Conservation (phyloP, 1,284 basidiomycete genomes). For the Ustilago crameri region DNA sequence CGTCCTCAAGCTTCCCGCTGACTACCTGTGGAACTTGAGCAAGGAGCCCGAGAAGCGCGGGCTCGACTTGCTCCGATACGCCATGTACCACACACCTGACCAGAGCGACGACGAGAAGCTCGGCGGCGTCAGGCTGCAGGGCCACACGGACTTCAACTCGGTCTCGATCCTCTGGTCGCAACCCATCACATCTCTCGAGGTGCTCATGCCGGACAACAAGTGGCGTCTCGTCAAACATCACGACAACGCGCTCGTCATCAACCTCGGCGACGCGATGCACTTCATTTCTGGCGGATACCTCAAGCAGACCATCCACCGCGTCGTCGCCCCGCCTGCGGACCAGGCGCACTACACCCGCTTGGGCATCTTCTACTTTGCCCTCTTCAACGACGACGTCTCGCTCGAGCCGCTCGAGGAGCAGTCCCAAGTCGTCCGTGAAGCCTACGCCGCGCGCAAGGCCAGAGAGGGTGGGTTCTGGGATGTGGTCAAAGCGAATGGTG, state of each 20-base stretch:
- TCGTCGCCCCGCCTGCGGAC: slow-evolving; percentile 69
- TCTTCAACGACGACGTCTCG: slow-evolving; percentile 67
- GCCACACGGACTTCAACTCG: slow-evolving; percentile 70
- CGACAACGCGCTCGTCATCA: slow-evolving; percentile 65
- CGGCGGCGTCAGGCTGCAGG: slow-evolving; percentile 70
- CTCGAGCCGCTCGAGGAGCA: slow-evolving; percentile 65
- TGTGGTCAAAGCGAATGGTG: slow-evolving; percentile 31
- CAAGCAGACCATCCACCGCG: slow-evolving; percentile 69
- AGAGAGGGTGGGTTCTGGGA: slow-evolving; percentile 56
- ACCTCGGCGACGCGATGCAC: slow-evolving; percentile 65
- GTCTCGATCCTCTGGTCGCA: slow-evolving; percentile 70
- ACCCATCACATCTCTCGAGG: slow-evolving; percentile 70
- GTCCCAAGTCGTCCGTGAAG: slow-evolving; percentile 60
- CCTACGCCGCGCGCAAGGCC: slow-evolving; percentile 26
- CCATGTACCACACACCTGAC: slow-evolving; percentile 69
- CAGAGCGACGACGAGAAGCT: slow-evolving; percentile 64
- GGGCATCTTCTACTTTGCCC: slow-evolving; percentile 70
- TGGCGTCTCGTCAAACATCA: slow-evolving; percentile 70
- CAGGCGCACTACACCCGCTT: slow-evolving; percentile 68
- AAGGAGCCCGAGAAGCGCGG: slow-evolving; percentile 69
- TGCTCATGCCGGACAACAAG: slow-evolving; percentile 69
- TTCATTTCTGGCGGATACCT: slow-evolving; percentile 64
- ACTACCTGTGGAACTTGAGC: slow-evolving; percentile 69
- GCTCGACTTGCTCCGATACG: slow-evolving; percentile 70
- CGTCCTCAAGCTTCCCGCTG: slow-evolving; percentile 70